Evolutionary conservation across 177 flowering plant genomes (phyloP), one percentile per base, ranked within the genome.

Genomic region (Telopea speciosissima): DNA sequence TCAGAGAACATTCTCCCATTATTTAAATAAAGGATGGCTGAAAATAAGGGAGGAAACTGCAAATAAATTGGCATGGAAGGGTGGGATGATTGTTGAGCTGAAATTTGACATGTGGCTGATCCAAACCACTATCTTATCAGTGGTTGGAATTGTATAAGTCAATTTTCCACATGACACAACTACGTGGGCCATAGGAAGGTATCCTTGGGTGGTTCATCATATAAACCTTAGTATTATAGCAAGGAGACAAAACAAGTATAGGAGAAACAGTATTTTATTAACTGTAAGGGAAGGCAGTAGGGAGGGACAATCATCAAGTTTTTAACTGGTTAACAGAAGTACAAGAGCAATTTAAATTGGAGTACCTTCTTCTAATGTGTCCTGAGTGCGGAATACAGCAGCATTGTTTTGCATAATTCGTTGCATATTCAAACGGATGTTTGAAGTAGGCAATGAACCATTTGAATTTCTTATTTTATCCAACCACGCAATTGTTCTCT

Each of bases 351-450:
- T 25, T 24, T 59, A 36, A 21, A 61, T 40, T 62, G 24, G 58
- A 12, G 24, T 76, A 92, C 99, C 97, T 86, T 94, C 99, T 79
- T 86, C 97, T 72, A 94, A 75, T 14, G 99, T 89, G 73, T 94
- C 94, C 67, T 90, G 97, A 3, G 93, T 91, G 52, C 97, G 95
- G 77, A 94, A 94, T n/a, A 94, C 97, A 70, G 97, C 97, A 73
- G 99, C 99, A 88, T 94, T 87, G 70, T 77, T 94, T 81, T 94
- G 99, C 99, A 94, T 94, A 62, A 89, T 62, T 24, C 96, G 83
- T 74, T 94, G 99, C 99, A 94, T 92, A 82, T 92, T 88, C 80
- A 94, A 71, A 54, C 99, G 88, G 69, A 94, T 90, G 75, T 87
- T 79, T 72, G 96, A 88, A 69, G 99, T 89, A 59, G 97, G 96